Evolutionary conservation across 257 asterid genomes (phyloP).

Genomic region (Solanum neorickii): DNA sequence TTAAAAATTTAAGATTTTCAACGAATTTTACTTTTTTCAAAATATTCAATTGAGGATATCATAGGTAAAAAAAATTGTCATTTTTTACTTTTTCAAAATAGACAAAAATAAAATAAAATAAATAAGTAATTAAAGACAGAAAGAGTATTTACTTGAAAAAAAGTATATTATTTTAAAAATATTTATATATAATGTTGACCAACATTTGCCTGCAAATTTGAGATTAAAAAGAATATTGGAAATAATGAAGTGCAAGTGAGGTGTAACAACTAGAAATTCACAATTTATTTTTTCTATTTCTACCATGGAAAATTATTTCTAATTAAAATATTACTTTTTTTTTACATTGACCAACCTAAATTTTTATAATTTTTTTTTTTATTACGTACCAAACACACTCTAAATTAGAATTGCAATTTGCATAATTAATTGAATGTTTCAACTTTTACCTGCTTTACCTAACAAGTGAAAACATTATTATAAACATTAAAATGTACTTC

Average conservation of each 20-base stretch:
- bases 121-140: too few species aligned
- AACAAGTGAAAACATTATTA: neutral
- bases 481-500: neutral
- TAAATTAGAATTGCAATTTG: neutral
- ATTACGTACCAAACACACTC: neutral
- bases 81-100: too few species aligned
- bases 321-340: too few species aligned
- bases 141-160: neutral
- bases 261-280: neutral
- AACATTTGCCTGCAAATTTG: neutral
- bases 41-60: too few species aligned
- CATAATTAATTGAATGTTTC: neutral
- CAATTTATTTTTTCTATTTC: too few species aligned
- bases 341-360: too few species aligned
- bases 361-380: neutral
- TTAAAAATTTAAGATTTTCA: fast-evolving
- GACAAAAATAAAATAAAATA: too few species aligned
- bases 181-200: neutral
- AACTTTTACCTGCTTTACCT: neutral
- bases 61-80: too few species aligned
- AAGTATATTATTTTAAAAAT: too few species aligned
- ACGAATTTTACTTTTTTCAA: fast-evolving
- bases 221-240: neutral
- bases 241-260: neutral
- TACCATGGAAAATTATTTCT: too few species aligned